Base-by-base conservation (phyloP, 352 stramenopile genomes). In the Globisporangium takayamanum region DNA sequence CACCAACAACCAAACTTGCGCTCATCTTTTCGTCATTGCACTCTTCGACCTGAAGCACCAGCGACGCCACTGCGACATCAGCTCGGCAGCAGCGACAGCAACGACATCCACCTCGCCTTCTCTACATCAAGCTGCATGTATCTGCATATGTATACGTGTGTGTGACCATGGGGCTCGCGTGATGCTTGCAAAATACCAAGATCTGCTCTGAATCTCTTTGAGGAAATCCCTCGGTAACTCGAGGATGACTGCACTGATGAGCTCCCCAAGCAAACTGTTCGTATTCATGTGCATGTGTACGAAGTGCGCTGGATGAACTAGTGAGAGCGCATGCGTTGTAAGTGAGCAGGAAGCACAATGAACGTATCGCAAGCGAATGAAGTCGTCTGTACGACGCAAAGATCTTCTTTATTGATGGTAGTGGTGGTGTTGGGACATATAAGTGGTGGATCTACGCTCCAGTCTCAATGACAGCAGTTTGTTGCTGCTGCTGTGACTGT, bases 181-280 rank as follows among this genome's bases (percentile, higher is more conserved):
- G 78, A 88, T 88, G 78, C 74, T 80, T 55, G 68, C 78, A 80
- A 78, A 55, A 87, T 88, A 88, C 78, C 78, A 88, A 88, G 78
- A 88, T 88, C 78, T 88, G 78, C 78, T 88, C 78, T 87, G 78
- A 88, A 78, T 78, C 56, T 71, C 76, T 59, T 70, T 88, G 78
- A 87, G 70, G 78, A 88, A 77, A 88, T 75, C 78, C 78, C 72
- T 88, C 78, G 71, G 78, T 87, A 88, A 87, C 76, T 75, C 68
- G 78, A 88, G 76, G 73, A 83, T 62, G 64, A 71, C 62, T 82
- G 78, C 76, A 75, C 78, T 88, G 78, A 88, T 81, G 78, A 88
- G 62, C 50, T 28, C 56, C 50, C 57, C 50, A 33, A 54, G 7
- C 25, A 41, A 45, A 8, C 30, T 25, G 11, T 50, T 1, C 25